phyloP scores from a whole-genome alignment of 2,329 filamentous ascomycete genomes.

The Chaetomiaceae sp. region DNA sequence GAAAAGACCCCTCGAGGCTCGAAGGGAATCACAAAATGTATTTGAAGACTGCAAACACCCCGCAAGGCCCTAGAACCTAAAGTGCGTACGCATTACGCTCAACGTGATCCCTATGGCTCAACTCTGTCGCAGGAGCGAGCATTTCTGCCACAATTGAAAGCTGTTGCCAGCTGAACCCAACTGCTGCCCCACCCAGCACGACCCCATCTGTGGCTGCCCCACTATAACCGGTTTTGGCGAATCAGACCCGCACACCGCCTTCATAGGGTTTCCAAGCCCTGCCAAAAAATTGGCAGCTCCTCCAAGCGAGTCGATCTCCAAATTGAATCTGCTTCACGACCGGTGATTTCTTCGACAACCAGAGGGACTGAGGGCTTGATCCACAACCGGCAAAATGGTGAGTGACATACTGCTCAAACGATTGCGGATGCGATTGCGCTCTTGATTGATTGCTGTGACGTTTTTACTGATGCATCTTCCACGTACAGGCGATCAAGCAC shows the following conservation, averaged over 20 bases:
- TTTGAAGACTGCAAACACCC: no score
- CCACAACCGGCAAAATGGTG: constrained; percentile 53
- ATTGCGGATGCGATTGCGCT: constrained; percentile 21
- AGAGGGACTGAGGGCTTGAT: constrained; percentile 39
- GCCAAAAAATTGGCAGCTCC: constrained; percentile 35
- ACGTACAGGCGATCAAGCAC: constrained; percentile 89
- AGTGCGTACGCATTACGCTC: no score
- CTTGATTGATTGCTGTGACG: constrained; percentile 24
- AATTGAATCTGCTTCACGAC: constrained; percentile 35
- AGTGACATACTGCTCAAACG: constrained; percentile 25
- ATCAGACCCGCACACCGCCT: constrained; percentile 26
- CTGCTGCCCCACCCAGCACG: not conserved
- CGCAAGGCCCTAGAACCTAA: no score
- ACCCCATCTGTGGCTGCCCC: not conserved
- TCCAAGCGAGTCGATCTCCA: constrained; percentile 32
- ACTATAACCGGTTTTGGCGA: constrained; percentile 13
- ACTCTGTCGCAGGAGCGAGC: no score
- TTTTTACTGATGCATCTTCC: constrained; percentile 25
- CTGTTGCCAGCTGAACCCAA: not conserved
- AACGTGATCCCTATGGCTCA: no score
- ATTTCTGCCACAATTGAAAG: no score
- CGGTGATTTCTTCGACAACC: constrained; percentile 32
- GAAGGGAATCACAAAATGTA: no score
- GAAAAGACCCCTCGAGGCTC: no score
- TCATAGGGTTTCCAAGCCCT: constrained; percentile 44